A percentile compares a stretch with the other conserved stretches of the same genome.
Evolutionary conservation across 2,329 filamentous ascomycete genomes (phyloP).

Genomic region (Chrysosporium keratinophilum): DNA sequence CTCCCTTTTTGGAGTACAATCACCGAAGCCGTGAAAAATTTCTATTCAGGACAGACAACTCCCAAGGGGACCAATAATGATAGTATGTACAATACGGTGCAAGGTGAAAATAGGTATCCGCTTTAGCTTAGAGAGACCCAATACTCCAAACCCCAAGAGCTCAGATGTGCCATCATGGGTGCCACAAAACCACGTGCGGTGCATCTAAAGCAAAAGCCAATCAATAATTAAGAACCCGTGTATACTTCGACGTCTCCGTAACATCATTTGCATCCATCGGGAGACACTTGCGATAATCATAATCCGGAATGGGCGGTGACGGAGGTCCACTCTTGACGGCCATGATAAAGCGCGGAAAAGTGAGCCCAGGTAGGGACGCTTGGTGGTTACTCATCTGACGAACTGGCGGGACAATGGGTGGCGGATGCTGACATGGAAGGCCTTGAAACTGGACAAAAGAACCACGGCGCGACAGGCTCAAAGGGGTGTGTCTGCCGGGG

Average conservation of each 20-base stretch:
- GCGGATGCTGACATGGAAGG: neutral
- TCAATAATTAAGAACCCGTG: neutral
- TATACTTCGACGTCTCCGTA: neutral
- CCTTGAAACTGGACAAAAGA: neutral
- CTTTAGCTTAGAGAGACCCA: too few relatives aligned
- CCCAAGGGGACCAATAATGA: too few relatives aligned
- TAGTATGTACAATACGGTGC: too few relatives aligned
- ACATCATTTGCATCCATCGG: neutral
- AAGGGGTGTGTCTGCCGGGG: neutral
- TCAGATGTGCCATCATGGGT: neutral
- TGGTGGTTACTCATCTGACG: neutral
- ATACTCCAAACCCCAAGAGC: too few relatives aligned
- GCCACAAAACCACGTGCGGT: too few relatives aligned
- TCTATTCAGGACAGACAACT: too few relatives aligned
- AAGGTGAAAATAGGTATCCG: too few relatives aligned
- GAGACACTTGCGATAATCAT: neutral
- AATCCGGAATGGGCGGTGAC: neutral
- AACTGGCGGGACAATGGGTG: neutral
- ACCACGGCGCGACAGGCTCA: neutral
- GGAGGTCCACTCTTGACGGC: constrained; percentile 3
- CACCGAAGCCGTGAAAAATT: too few relatives aligned
- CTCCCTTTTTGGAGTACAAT: too few relatives aligned
- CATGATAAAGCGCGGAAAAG: neutral
- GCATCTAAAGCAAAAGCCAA: too few relatives aligned
- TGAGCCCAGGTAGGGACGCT: neutral